Evolutionary conservation across 2,329 filamentous ascomycete species (phyloP), one percentile per base, ranked within the genome.

Genomic region (Hypomyces perniciosus): DNA sequence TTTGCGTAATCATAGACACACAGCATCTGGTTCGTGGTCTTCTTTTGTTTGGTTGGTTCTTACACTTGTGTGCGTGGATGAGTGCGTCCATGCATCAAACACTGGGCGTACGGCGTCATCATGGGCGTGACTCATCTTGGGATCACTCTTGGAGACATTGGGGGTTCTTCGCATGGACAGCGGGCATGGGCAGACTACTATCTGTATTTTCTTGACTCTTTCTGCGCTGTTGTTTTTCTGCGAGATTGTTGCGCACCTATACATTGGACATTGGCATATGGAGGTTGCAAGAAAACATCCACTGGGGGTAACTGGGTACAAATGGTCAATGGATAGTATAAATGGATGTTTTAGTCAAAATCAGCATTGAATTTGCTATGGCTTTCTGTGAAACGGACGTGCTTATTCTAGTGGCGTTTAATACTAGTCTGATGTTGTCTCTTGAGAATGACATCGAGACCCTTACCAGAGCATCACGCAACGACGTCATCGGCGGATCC

Each of bases 71-170:
- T 39, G 48, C 34, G 37, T 42, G 34, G 28, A 40, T 43, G 43
- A n/a, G 27, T 33, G 28, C 44, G 39, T 44, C 38, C 44, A 48
- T 44, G 37, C 43, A 48, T 30, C 29, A 29, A 31, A 27, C 38
- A 47, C 29, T 33, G 27, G 48, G 50, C 44, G 44, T 51, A 46
- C 41, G 49, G 49, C 49, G 49, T 51, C 49, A 46, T 38, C 43
- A 43, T 46, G 30, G 42, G 49, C 49, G 46, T 51, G 39, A 37
- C 37, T 46, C 49, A 46, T 38, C 35, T 31, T 35, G 27, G 38
- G 29, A 43, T 37, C 49, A 46, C 35, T 46, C 28, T 46, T 20
- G 27, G 30, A 29, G 31, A 31, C 38, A 41, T 43, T 33, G 42
- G 41, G 41, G 37, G 35, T 41, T 51, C 49, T 46, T 46, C 41